Percentiles rank a stretch among this genome's conserved stretches.
Evolutionary conservation across 2,329 filamentous ascomycete species (phyloP).

Genomic region (Hymenoscyphus albidus): DNA sequence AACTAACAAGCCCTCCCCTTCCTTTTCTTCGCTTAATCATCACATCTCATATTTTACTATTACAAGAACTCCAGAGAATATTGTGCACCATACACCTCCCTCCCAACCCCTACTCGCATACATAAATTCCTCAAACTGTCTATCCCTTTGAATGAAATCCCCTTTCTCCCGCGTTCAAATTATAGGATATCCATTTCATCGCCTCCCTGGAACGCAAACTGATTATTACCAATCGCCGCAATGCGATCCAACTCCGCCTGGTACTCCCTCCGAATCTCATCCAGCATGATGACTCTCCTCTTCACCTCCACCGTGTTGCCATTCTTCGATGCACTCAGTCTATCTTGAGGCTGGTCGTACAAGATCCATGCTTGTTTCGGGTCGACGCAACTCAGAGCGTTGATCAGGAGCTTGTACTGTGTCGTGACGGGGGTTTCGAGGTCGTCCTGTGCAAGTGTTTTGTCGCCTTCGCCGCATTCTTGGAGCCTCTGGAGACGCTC

Average conservation of each 20-base stretch:
- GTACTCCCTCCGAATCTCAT: conserved; percentile 84
- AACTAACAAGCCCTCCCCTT: background rate
- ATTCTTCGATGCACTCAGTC: conserved; percentile 14
- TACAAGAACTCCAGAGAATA: background rate
- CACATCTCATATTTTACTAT: background rate
- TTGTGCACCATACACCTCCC: background rate
- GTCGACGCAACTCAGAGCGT: conserved; percentile 82
- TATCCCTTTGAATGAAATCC: background rate
- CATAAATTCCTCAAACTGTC: background rate
- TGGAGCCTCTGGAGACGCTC: conserved; percentile 62
- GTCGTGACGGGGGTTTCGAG: conserved; percentile 64
- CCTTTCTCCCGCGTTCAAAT: conserved; percentile 9
- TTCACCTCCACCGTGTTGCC: conserved; percentile 38
- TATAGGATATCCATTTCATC: conserved; percentile 41
- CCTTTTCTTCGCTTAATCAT: conserved; percentile 5
- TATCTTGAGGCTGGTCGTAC: conserved; percentile 43
- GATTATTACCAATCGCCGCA: conserved; percentile 80
- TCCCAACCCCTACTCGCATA: background rate
- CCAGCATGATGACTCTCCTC: conserved; percentile 77
- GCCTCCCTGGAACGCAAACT: conserved; percentile 68
- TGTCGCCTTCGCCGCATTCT: conserved; percentile 55
- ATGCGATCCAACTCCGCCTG: conserved; percentile 85
- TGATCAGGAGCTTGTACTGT: conserved; percentile 88
- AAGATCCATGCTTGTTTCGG: conserved; percentile 79
- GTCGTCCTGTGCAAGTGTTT: conserved; percentile 46